Evolutionary conservation across 331 rosid genomes (phyloP), one percentile per base, ranked within the genome.

Genomic region (Acacia concinna): DNA sequence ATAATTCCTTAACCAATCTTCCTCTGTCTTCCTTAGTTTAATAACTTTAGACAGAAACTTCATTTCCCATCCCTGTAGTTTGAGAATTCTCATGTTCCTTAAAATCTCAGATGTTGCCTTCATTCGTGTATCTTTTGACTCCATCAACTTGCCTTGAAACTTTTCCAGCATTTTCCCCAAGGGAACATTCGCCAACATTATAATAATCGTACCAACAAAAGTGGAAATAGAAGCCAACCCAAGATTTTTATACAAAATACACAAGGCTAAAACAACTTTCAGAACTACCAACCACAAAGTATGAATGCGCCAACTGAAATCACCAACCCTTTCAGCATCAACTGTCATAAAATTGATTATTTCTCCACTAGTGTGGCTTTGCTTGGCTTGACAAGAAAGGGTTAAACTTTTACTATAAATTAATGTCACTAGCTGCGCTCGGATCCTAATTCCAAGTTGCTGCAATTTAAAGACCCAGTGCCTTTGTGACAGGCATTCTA

Each of bases 1-100:
- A 73, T 15, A 94, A 63, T 81, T 92, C 40, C 73, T 88, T 38
- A 94, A 84, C 90, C 95, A 92, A 14, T 89, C 82, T 1, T 86
- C 62, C 81, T 94, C 97, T 0, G 44, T 75, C 27, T 84, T 78
- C 79, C 98, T 87, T 18, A 89, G 85, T 25, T 88, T 91, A 7
- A 74, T 77, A 77, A 94, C 81, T 77, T 88, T 94, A 1, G 95
- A 84, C 28, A 92, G 86, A 80, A 94, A 94, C 84, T 90, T 94
- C 88, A 94, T 89, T 69, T 94, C 97, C 98, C 97, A 92, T 54
- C 90, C 97, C 74, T 94, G 97, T 43, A 94, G 86, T 84, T 94
- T 94, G 75, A 94, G 92, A 81, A 91, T 89, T 85, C 90, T 87
- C 98, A 91, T 92, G 84, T 88, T 92, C 77, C 97, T 91, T 14